Evolutionary conservation across 805 yeast species (phyloP), one percentile per base, ranked within the genome.

Genomic region (Lipomyces yamanashiensis): DNA sequence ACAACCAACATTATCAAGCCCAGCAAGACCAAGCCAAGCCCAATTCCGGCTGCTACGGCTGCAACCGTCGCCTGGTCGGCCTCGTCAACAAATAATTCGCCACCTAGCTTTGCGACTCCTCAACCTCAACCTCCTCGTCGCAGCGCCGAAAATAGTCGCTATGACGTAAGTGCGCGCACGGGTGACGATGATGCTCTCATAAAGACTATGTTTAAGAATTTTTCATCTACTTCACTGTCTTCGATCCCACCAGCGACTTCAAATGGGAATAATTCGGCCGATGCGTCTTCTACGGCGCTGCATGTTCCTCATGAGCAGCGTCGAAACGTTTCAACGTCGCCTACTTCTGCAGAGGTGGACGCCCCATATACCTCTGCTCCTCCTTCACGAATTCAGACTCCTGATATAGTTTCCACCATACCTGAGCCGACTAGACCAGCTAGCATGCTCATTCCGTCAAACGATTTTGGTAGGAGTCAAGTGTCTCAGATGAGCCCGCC

Each of bases 61-160:
- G 61, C 67, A n/a, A 51, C 67, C 2, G 48, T 41, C 17, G 62
- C 66, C 3, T 59, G 67, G 61, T 44, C 63, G 10, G 45, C 64
- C 7, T 47, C 65, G 10, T 41, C 64, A 4, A 34, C 21, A 36
- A 47, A 36, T 57, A 48, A 39, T 21, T 53, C 59, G 43, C 59
- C 48, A 39, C 63, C 39, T 21, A 40, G 41, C 28, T 41, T 17
- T 17, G 47, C 10, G 21, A 28, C 57, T 13, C 2, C 37, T 43
- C 54, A 10, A 34, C 56, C 37, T 6, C 54, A 10, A 34, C 52
- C 40, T 36, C 55, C 45, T 36, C 62, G 39, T 19, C 45, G 34
- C 37, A 56, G 54, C n/a, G 19, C 59, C 17, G 59, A 47, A n/a
- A 48, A 49, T 28, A 23, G 53, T 34, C 52, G 52, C 33, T 7